A percentile compares a stretch with the other conserved stretches of the same genome.
Evolutionary conservation across 441 rosid species (phyloP).

Genomic region (Syzygium syzygioides): DNA sequence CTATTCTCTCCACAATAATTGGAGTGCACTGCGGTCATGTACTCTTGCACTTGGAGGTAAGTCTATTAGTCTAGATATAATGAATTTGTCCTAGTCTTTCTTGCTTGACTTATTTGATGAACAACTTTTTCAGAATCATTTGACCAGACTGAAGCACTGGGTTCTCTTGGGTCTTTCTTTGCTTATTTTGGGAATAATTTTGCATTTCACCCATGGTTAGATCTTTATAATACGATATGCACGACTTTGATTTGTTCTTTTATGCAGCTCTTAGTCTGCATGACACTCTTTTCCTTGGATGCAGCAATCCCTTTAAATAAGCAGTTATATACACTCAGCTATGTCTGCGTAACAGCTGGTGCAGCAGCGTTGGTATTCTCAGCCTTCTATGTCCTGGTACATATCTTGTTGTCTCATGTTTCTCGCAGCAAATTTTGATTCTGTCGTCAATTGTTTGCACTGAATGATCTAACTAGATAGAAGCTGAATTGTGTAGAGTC

Average conservation of each 20-base stretch:
- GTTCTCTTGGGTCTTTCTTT: slow-evolving; percentile 41
- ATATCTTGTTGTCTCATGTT: not conserved
- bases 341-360: slow-evolving; percentile 76
- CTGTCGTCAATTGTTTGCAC: not conserved
- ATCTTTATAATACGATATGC: not conserved
- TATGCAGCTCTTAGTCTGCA: not conserved
- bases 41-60: slow-evolving; percentile 64
- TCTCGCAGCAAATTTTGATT: not conserved
- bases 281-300: not conserved
- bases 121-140: slow-evolving; percentile 40
- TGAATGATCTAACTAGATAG: not conserved
- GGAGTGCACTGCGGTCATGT: slow-evolving; percentile 87
- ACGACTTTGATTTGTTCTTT: not conserved
- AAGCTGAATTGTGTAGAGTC: not conserved
- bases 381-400: slow-evolving; percentile 55
- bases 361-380: slow-evolving; percentile 75
- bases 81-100: not conserved
- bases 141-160: slow-evolving; percentile 67
- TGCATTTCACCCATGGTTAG: slow-evolving; percentile 72
- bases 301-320: slow-evolving; percentile 78
- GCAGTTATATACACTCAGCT: slow-evolving; percentile 76
- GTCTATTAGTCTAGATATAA: not conserved
- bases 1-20: slow-evolving; percentile 65
- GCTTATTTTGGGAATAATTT: slow-evolving; percentile 51
- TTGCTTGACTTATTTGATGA: slow-evolving; percentile 1